These are phyloP conservation scores for Flaveria robusta DNA, from an alignment of 129 eudicot species.

Conservation along the genomic window DNA sequence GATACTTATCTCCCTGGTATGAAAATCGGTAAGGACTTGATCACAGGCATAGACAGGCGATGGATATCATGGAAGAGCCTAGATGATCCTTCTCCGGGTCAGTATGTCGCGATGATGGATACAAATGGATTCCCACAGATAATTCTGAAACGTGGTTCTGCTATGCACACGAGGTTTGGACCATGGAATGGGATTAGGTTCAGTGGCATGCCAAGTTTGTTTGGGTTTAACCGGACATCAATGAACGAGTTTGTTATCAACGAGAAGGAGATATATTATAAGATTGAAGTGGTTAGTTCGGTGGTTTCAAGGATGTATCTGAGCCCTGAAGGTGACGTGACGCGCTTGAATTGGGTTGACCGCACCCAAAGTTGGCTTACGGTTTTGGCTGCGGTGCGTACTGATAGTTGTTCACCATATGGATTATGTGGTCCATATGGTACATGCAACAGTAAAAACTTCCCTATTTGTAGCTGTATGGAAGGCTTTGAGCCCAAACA, in stretches of 20 bases:
- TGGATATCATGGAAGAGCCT: too few species aligned
- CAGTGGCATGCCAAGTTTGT: too few species aligned
- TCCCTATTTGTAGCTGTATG: constrained; percentile 52
- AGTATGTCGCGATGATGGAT: too few species aligned
- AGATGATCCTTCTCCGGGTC: too few species aligned
- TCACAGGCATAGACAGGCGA: too few species aligned
- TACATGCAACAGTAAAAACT: constrained; percentile 28
- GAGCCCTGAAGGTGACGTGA: not conserved
- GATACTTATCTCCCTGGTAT: too few species aligned
- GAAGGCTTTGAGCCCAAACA: constrained; percentile 44
- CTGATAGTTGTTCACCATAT: constrained; percentile 22
- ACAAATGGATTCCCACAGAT: too few species aligned
- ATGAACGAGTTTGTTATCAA: constrained; percentile 17
- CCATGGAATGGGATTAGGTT: too few species aligned
- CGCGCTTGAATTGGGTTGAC: constrained; percentile 17
- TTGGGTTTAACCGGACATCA: too few species aligned
- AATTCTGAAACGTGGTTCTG: too few species aligned
- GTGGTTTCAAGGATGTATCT: not conserved
- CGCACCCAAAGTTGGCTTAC: constrained; percentile 2
- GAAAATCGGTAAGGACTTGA: too few species aligned
- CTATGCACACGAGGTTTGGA: too few species aligned
- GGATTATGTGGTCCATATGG: constrained; percentile 53
- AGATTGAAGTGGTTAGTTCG: not conserved
- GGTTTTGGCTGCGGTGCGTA: not conserved
- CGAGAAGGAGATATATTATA: constrained; percentile 34